These are phyloP conservation scores for Lyophyllum atratum DNA, from an alignment of 768 basidiomycete genomes.

Conservation along the genomic window DNA sequence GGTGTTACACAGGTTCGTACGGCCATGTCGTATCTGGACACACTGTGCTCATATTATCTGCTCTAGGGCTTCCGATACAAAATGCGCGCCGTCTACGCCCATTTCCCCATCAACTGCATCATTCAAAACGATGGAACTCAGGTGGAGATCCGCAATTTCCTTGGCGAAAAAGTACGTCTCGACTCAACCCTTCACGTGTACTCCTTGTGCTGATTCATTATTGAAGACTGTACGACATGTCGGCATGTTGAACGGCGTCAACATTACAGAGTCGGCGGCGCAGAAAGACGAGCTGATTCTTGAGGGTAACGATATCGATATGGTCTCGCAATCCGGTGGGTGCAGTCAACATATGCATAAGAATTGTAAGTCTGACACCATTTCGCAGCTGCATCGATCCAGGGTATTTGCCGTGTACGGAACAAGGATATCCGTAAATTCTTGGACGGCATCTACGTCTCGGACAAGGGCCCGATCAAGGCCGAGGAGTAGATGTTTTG, in stretches of 20 bases:
- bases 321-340: constrained; percentile 93
- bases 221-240: constrained; percentile 89
- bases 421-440: constrained; percentile 99
- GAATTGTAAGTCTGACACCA: constrained; percentile 3
- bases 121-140: constrained; percentile 73
- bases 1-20: constrained; percentile 88
- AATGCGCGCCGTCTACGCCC: constrained; percentile 99
- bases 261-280: constrained; percentile 78
- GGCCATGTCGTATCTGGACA: not conserved
- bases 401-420: constrained; percentile 93
- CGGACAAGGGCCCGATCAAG: constrained; percentile 71
- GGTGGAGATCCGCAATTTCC: constrained; percentile 92
- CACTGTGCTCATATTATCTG: not conserved
- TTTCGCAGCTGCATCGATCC: constrained; percentile 85
- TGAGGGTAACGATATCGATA: constrained; percentile 94
- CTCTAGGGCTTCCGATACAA: constrained; percentile 98
- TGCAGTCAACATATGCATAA: not conserved
- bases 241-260: constrained; percentile 88
- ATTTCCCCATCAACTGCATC: constrained; percentile 99
- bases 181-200: not conserved
- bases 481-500: constrained; percentile 41
- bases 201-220: not conserved
- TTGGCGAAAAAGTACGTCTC: constrained; percentile 82
- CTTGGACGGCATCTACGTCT: constrained; percentile 92
- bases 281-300: constrained; percentile 96